Evolutionary conservation across 2,329 filamentous ascomycete species (phyloP), one percentile per base, ranked within the genome.

Genomic region (Aspergillus awamori): DNA sequence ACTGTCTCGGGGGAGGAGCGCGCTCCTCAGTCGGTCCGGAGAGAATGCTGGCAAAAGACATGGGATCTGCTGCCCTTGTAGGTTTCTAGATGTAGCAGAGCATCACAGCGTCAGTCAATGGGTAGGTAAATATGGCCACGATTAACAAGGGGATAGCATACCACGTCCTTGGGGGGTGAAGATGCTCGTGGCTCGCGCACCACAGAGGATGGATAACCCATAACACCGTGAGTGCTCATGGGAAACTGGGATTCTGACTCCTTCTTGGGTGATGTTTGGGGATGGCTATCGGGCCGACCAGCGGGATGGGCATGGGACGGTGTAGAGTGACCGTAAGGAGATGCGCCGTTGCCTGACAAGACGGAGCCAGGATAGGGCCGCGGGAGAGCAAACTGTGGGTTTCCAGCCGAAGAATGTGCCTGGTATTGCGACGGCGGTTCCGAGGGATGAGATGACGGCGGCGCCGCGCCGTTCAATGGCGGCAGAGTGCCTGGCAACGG

Each of bases 41-140:
- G 47, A 98, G 88, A 62, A 98, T 96, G 74, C 93, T 97, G 67
- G 92, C 95, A 72, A 98, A 95, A 5, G 93, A 95, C 93, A 97
- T 97, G 57, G 93, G 90, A 74, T 96, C 91, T 61, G 89, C 89
- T 43, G 89, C 84, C 74, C 93, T 88, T 67, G 86, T 87, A 1
- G 90, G 86, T 53, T 89, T 90, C 86, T 93, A 75, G 45, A 8
- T 28, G 57, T 7, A 60, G 60, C 51, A 45, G 33, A 56, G 39
- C 49, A 20, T 15, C 58, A 45, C 22, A 36, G 1, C 38, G 38
- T 51, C 15, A 39, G 52, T 30, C 24, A 53, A 22, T 36, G 20
- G 8, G 24, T 26, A 13, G 11, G 33, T 11, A 13, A 36, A 15
- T 36, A 11, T 36, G 33, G 22, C 15, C n/a, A 48, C n/a, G 54